Conservation (phyloP, 1,139 yeast species). For the Hanseniaspora sp. region DNA sequence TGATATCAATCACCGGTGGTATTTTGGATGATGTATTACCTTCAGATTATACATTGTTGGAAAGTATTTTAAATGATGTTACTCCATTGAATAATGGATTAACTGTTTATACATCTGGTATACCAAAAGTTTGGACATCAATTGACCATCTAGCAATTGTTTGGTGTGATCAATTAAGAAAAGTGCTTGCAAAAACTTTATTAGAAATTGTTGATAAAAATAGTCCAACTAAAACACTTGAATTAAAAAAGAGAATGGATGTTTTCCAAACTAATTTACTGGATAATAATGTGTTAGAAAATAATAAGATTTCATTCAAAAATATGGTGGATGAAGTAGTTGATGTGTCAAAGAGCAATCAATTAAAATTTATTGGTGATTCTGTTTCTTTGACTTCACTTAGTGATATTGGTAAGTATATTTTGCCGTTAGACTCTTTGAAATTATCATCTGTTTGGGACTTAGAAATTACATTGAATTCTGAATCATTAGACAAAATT, state of each 20-base stretch:
- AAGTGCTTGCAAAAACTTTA: conserved; percentile 47
- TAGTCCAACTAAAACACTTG: conserved; percentile 38
- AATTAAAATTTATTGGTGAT: background rate
- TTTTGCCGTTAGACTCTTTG: background rate
- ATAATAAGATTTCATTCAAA: background rate
- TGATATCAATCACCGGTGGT: conserved; percentile 88
- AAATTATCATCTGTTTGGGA: background rate
- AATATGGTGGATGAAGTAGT: background rate
- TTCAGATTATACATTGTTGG: conserved; percentile 79
- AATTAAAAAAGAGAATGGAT: conserved; percentile 46
- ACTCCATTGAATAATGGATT: conserved; percentile 54
- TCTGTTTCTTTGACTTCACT: background rate
- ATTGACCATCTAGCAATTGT: conserved; percentile 92
- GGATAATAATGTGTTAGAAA: conserved; percentile 5
- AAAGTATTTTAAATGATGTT: conserved; percentile 50
- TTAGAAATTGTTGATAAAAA: conserved; percentile 47
- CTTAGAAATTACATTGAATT: background rate
- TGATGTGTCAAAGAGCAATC: background rate
- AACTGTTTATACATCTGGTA: conserved; percentile 72
- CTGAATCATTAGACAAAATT: background rate
- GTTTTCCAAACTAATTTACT: conserved; percentile 39
- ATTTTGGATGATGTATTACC: conserved; percentile 71
- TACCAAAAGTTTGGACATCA: conserved; percentile 89
- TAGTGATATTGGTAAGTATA: background rate
- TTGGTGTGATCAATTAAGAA: conserved; percentile 88